phyloP scores from a whole-genome alignment of 305 asterid species.

The Fraxinus paxiana region DNA sequence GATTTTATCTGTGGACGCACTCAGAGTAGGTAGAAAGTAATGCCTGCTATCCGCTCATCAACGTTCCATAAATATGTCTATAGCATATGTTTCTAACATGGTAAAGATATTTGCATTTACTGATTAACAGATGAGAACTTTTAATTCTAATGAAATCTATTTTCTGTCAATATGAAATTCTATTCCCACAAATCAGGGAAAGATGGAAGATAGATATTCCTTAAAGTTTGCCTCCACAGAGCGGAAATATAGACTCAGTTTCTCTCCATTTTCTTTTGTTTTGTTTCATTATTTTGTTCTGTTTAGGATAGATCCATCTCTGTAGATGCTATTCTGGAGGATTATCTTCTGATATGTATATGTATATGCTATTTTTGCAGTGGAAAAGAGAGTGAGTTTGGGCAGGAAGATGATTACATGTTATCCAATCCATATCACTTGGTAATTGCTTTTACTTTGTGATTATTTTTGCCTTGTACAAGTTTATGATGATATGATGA shows the following conservation, averaged over 20 bases:
- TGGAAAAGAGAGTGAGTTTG: slow-evolving; percentile 79
- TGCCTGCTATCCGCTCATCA: not conserved
- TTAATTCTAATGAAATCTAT: not conserved
- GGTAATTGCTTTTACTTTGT: slow-evolving; percentile 49
- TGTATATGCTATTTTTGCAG: slow-evolving; percentile 44
- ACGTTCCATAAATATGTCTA: not conserved
- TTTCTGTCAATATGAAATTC: not conserved
- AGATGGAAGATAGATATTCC: not conserved
- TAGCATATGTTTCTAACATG: not conserved
- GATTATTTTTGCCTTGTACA: slow-evolving; percentile 9
- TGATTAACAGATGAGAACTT: not conserved
- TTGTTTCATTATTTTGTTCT: not conserved
- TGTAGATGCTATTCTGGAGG: slow-evolving; percentile 19
- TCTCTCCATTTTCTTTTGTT: not conserved
- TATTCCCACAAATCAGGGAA: not conserved
- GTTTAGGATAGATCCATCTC: not conserved
- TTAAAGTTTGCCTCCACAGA: not conserved
- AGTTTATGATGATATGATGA: not conserved
- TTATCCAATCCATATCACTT: slow-evolving; percentile 93
- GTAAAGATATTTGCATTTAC: not conserved
- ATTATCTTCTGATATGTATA: slow-evolving; percentile 18
- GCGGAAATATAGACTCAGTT: not conserved
- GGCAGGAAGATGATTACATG: slow-evolving; percentile 84
- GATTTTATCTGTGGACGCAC: not conserved
- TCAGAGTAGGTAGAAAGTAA: not conserved